Conservation (phyloP, 495 filamentous ascomycete genomes). For the Aspergillus diversus region DNA sequence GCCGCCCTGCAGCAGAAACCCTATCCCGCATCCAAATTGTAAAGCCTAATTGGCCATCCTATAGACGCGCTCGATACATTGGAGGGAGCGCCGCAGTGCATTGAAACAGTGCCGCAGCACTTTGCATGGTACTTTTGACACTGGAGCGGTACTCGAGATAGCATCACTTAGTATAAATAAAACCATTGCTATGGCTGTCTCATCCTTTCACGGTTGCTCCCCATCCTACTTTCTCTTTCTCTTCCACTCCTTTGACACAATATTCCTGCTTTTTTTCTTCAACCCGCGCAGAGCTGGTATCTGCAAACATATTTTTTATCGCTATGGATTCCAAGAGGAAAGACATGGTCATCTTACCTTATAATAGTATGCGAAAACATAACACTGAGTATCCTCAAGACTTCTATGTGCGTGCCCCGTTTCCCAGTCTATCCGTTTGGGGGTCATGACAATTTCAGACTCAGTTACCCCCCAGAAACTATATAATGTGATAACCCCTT, state of each 20-base stretch:
- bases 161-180: neutral
- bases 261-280: neutral
- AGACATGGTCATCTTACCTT: neutral
- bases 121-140: neutral
- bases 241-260: neutral
- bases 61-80: neutral
- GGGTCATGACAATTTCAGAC: too few species aligned
- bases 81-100: neutral
- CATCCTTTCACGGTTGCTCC: neutral
- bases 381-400: neutral
- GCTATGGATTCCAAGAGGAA: neutral
- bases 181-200: neutral
- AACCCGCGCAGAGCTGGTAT: neutral
- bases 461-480: neutral
- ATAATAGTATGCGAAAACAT: neutral
- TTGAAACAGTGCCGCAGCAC: neutral
- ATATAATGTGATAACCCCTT: neutral
- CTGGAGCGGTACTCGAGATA: neutral
- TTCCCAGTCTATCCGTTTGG: neutral
- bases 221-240: neutral
- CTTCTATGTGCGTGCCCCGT: too few species aligned
- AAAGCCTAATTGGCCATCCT: neutral
- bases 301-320: neutral
- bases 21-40: neutral
- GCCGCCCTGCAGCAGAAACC: neutral